These are phyloP conservation scores for Diplodia mutila DNA, from an alignment of 2,329 filamentous ascomycete genomes.

Conservation along the genomic window DNA sequence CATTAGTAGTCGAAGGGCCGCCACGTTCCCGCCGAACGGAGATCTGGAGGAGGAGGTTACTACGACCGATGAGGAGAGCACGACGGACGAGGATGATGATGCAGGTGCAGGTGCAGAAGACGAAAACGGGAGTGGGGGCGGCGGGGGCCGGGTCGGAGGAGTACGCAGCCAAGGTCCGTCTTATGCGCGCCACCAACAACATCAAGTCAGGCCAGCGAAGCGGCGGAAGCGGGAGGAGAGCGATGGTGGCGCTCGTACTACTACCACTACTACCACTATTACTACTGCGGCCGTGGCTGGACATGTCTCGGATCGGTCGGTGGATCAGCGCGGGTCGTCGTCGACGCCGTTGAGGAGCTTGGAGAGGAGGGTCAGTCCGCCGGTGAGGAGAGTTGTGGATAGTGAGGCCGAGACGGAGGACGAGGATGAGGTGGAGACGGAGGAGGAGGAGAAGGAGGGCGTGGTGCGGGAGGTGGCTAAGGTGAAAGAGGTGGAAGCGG, in stretches of 20 bases:
- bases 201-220: not conserved
- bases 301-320: not conserved
- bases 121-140: not conserved
- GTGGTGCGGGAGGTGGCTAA: not conserved
- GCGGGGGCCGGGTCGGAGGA: not conserved
- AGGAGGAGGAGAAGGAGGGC: not conserved
- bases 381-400: not conserved
- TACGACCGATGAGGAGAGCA: not conserved
- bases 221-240: not conserved
- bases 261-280: not conserved
- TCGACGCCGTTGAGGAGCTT: conserved; percentile 1
- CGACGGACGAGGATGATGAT: not conserved
- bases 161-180: no score
- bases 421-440: not conserved
- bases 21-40: not conserved
- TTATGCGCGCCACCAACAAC: not conserved
- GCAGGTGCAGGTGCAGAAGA: not conserved
- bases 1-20: not conserved
- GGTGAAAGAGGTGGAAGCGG: not conserved
- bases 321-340: not conserved
- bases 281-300: not conserved
- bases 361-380: not conserved
- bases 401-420: conserved; percentile 5
- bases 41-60: not conserved
- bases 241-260: not conserved